Evolutionary conservation across 768 basidiomycete species (phyloP).

Genomic region (Lactifluus subvellereus): DNA sequence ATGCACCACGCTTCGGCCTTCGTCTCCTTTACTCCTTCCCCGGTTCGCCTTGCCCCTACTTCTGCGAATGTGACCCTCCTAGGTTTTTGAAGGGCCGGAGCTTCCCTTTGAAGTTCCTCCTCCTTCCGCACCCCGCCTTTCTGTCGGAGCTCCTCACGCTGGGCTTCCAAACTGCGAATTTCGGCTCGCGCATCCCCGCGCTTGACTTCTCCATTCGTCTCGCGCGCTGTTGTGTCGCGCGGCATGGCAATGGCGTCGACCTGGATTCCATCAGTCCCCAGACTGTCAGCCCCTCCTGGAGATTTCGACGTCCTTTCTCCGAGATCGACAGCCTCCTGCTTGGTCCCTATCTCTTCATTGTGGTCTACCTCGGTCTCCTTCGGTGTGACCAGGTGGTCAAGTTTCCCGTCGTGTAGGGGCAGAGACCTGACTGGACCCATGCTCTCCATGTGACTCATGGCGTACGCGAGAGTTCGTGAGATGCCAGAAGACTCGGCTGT

Average conservation of each 20-base stretch:
- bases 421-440: background rate
- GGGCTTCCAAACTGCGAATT: too few species aligned
- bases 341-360: background rate
- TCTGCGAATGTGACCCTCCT: background rate
- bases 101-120: too few species aligned
- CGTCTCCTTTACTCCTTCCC: background rate
- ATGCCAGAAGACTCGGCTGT: background rate
- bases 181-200: too few species aligned
- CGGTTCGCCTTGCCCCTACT: background rate
- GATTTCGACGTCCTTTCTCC: background rate
- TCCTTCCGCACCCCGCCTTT: background rate
- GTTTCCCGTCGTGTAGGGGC: background rate
- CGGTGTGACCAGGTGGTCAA: background rate
- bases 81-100: background rate
- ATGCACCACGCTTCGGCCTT: background rate
- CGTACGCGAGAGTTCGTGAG: conserved; percentile 11
- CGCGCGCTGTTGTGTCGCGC: background rate
- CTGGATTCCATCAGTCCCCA: background rate
- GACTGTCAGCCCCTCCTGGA: background rate
- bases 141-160: background rate
- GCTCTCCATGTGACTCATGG: conserved; percentile 36
- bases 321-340: background rate
- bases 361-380: background rate
- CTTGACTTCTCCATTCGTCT: background rate
- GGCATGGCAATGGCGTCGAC: background rate